These are phyloP conservation scores for Pythium utonaiense DNA, from an alignment of 352 stramenopile genomes.

Conservation along the genomic window DNA sequence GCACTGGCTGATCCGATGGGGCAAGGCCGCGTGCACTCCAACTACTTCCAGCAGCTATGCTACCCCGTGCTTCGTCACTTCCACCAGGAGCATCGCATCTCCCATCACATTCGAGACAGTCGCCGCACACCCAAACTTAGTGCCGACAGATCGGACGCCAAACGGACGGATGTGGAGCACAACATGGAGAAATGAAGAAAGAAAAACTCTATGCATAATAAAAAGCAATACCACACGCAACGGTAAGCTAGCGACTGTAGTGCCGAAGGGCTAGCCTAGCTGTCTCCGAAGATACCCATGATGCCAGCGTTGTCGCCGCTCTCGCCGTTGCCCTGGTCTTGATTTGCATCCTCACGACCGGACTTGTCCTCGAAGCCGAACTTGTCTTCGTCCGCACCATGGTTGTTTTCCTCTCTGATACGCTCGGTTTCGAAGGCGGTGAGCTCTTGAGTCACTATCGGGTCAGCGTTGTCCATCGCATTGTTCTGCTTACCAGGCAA, in stretches of 20 bases:
- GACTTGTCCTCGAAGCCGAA: constrained; percentile 8
- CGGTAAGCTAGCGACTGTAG: too few relatives aligned
- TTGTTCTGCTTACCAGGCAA: too few relatives aligned
- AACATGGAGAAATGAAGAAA: constrained; percentile 8
- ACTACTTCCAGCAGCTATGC: constrained; percentile 49
- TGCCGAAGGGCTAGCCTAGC: not conserved
- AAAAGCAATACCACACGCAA: not conserved
- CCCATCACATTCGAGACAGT: not conserved
- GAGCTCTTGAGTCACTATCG: too few relatives aligned
- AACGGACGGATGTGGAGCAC: not conserved
- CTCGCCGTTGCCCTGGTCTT: constrained; percentile 13
- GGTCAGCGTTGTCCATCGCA: too few relatives aligned
- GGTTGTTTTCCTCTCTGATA: not conserved
- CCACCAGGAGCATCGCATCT: constrained; percentile 24
- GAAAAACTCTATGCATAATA: constrained; percentile 6
- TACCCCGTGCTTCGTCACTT: constrained; percentile 40
- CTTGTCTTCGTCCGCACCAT: not conserved
- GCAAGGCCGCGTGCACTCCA: constrained; percentile 57
- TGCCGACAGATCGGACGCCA: constrained; percentile 1
- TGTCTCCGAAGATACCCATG: not conserved
- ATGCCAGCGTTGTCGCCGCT: not conserved
- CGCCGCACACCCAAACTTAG: not conserved
- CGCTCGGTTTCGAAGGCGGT: too few relatives aligned
- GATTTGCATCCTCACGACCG: constrained; percentile 1
- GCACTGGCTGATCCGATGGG: constrained; percentile 42